Conservation (phyloP, 768 basidiomycete genomes). For the Russula brevipes region DNA sequence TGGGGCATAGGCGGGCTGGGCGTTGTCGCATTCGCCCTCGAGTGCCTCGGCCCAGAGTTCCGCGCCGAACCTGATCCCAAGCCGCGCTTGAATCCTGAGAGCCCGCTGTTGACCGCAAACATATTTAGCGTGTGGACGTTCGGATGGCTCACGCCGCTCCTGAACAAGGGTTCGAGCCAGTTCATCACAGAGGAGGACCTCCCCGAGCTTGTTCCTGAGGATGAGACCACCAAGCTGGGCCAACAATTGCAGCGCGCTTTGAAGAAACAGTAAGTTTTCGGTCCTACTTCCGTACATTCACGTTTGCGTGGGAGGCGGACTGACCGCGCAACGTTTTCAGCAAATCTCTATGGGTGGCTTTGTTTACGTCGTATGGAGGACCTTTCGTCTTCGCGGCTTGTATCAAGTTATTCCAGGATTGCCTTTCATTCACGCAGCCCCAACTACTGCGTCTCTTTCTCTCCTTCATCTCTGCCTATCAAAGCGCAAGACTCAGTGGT, state of each 20-base stretch:
- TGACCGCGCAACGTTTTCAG: constrained; percentile 32
- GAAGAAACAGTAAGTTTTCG: constrained; percentile 50
- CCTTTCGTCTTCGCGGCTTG: constrained; percentile 58
- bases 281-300: background rate
- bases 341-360: constrained; percentile 62
- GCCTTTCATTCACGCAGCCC: constrained; percentile 79
- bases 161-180: constrained; percentile 59
- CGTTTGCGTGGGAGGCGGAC: background rate
- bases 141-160: constrained; percentile 76
- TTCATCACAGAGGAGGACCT: constrained; percentile 85
- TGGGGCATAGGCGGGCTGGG: constrained; percentile 42
- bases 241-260: constrained; percentile 54
- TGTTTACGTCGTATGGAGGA: constrained; percentile 72
- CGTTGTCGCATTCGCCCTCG: constrained; percentile 53
- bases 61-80: constrained; percentile 30
- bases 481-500: constrained; percentile 40
- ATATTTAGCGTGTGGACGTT: constrained; percentile 82
- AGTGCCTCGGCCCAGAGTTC: constrained; percentile 64
- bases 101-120: constrained; percentile 70
- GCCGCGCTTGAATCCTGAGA: constrained; percentile 47
- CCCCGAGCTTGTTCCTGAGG: constrained; percentile 60
- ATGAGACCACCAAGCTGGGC: constrained; percentile 69
- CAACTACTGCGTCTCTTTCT: constrained; percentile 77
- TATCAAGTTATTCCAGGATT: constrained; percentile 77
- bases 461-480: constrained; percentile 76